phyloP scores from a whole-genome alignment of 2,329 filamentous ascomycete genomes.

The Penicillium paneum region DNA sequence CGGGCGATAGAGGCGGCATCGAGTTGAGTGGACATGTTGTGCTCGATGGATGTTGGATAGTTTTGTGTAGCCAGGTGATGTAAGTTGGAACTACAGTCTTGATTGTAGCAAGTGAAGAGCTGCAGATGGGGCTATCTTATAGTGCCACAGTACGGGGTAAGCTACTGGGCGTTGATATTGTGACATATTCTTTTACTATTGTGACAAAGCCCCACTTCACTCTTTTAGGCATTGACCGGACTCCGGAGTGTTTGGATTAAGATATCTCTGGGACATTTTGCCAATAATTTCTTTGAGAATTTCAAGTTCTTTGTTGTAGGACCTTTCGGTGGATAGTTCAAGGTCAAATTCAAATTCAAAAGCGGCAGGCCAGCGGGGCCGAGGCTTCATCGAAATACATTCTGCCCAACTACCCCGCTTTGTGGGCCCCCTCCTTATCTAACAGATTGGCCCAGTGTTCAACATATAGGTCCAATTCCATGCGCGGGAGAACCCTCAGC shows the following conservation, averaged over 20 bases:
- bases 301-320: too few species aligned
- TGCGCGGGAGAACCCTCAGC: too few species aligned
- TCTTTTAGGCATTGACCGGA: not conserved
- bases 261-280: not conserved
- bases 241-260: not conserved
- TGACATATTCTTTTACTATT: not conserved
- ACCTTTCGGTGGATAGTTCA: too few species aligned
- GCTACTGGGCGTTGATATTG: not conserved
- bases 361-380: too few species aligned
- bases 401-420: too few species aligned
- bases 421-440: too few species aligned
- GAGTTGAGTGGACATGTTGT: slow-evolving; percentile 10
- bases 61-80: not conserved
- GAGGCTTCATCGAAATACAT: too few species aligned
- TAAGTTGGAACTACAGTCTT: not conserved
- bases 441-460: too few species aligned
- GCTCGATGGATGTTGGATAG: not conserved
- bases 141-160: not conserved
- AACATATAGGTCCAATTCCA: too few species aligned
- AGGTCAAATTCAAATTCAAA: too few species aligned
- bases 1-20: slow-evolving; percentile 9
- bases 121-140: not conserved
- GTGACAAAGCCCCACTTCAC: not conserved
- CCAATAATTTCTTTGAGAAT: too few species aligned
- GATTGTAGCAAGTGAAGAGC: not conserved